A percentile compares a stretch with the other conserved stretches of the same genome.
phyloP scores from a whole-genome alignment of 225 moss, liverwort and hornwort species.

The Physcomitrium patens region DNA sequence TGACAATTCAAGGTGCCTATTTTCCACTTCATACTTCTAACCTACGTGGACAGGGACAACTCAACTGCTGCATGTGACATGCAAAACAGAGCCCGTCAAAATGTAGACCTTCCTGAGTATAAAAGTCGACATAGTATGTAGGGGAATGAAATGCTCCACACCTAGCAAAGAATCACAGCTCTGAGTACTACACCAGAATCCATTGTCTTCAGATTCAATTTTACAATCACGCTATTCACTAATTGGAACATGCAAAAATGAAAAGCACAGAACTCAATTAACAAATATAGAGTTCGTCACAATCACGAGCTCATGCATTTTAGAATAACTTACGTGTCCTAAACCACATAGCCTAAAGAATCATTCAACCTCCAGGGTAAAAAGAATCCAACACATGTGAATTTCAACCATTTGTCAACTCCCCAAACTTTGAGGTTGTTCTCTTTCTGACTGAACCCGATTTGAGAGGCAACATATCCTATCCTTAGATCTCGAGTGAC shows the following conservation, averaged over 20 bases:
- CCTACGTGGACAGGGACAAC: too few relatives aligned
- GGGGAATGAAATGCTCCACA: too few relatives aligned
- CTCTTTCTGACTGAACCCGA: not conserved
- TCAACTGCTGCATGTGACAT: too few relatives aligned
- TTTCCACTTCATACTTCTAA: too few relatives aligned
- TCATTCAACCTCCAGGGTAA: not conserved
- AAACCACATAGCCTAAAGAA: not conserved
- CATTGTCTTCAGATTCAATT: too few relatives aligned
- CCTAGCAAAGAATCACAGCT: too few relatives aligned
- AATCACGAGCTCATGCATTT: not conserved
- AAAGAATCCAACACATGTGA: not conserved
- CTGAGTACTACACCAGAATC: too few relatives aligned
- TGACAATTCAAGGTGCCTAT: too few relatives aligned
- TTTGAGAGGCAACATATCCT: conserved; percentile 14
- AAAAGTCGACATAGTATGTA: too few relatives aligned
- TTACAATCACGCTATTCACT: too few relatives aligned
- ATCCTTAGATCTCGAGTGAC: conserved; percentile 9
- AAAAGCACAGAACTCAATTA: not conserved
- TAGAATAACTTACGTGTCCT: not conserved
- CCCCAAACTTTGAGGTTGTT: not conserved
- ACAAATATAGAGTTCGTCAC: not conserved
- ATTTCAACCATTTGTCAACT: not conserved
- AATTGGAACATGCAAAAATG: not conserved
- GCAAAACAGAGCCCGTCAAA: too few relatives aligned
- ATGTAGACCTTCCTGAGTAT: too few relatives aligned